Percentiles rank a stretch among this genome's conserved stretches.
Conservation (phyloP, 768 basidiomycete genomes). For the Lactarius indigo region DNA sequence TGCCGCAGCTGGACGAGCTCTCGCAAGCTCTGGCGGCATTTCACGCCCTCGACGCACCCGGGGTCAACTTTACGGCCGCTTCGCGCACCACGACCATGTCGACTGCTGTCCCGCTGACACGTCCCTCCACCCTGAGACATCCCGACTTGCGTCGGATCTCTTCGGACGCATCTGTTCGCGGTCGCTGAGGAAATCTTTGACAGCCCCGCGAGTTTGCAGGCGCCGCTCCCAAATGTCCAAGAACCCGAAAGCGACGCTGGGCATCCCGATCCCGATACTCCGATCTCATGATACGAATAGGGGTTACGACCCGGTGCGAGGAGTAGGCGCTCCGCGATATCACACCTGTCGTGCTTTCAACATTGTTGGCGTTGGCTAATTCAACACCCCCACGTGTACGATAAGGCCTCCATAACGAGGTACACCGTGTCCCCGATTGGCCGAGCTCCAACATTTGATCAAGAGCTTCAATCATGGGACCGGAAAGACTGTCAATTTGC, state of each 20-base stretch:
- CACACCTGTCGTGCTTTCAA: neutral
- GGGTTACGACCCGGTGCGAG: neutral
- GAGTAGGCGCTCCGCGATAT: neutral
- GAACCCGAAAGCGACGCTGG: conserved; percentile 5
- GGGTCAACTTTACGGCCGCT: conserved; percentile 34
- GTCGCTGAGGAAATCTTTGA: conserved; percentile 29
- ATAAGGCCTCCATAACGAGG: neutral
- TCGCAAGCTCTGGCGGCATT: conserved; percentile 41
- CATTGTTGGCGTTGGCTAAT: neutral
- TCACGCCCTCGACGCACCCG: conserved; percentile 42
- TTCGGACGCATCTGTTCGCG: neutral
- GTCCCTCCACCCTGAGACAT: conserved; percentile 26
- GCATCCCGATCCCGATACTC: neutral
- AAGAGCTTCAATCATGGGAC: neutral
- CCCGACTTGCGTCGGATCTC: conserved; percentile 25
- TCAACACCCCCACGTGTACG: neutral
- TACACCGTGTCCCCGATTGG: neutral
- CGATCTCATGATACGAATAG: neutral
- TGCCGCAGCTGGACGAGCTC: conserved; percentile 53
- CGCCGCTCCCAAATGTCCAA: conserved; percentile 15
- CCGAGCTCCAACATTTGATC: neutral
- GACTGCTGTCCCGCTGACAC: conserved; percentile 28
- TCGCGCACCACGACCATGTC: conserved; percentile 34
- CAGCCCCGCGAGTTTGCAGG: conserved; percentile 32
- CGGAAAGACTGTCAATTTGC: neutral